A percentile compares a stretch with the other conserved stretches of the same genome.
phyloP scores from a whole-genome alignment of 139 green algal genomes.

The Coccomyxa sp. region DNA sequence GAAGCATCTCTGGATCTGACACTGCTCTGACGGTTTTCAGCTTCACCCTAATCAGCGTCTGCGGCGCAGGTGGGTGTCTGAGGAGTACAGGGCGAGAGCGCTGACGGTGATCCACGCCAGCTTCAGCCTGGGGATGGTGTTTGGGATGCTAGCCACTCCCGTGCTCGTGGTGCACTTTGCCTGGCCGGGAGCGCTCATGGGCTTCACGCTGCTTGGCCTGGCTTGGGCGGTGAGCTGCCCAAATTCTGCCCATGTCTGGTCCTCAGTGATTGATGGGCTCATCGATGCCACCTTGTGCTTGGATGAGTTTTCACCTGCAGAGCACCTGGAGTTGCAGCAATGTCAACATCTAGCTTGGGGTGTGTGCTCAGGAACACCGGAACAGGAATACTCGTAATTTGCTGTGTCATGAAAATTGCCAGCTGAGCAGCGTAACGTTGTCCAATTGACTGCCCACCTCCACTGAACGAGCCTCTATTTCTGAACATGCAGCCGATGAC shows the following conservation, averaged over 20 bases:
- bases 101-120: slow-evolving; percentile 44
- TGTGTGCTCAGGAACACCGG: too few relatives aligned
- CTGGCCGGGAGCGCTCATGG: slow-evolving; percentile 31
- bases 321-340: too few relatives aligned
- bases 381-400: too few relatives aligned
- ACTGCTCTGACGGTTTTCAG: not conserved
- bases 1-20: not conserved
- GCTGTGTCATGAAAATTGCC: too few relatives aligned
- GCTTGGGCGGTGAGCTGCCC: slow-evolving; percentile 25
- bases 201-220: slow-evolving; percentile 33
- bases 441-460: too few relatives aligned
- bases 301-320: too few relatives aligned
- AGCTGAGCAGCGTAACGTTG: too few relatives aligned
- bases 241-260: too few relatives aligned
- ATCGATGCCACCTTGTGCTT: not conserved
- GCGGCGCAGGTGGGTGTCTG: slow-evolving; percentile 41
- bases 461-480: too few relatives aligned
- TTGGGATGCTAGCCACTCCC: slow-evolving; percentile 40
- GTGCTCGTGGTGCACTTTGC: slow-evolving; percentile 26
- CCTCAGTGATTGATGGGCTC: too few relatives aligned
- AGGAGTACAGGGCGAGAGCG: slow-evolving; percentile 14
- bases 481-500: too few relatives aligned
- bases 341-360: too few relatives aligned
- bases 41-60: not conserved
- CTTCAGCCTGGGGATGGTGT: slow-evolving; percentile 61